Percentiles rank a stretch among this genome's conserved stretches.
phyloP scores from a whole-genome alignment of 2,329 filamentous ascomycete genomes.

The Sclerotinia subarctica region DNA sequence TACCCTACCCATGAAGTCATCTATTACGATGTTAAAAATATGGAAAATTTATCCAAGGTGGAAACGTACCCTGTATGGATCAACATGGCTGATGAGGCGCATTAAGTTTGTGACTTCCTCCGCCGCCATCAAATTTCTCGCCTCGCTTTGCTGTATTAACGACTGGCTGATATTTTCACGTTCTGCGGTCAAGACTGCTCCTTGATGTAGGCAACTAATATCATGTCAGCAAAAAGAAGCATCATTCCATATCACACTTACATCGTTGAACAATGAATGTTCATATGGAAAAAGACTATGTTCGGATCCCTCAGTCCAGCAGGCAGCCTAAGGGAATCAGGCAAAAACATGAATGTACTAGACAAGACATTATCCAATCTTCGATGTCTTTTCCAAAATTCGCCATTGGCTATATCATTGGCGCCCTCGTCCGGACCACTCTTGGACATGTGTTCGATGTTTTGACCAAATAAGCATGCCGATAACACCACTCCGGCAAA shows the following conservation, averaged over 20 bases:
- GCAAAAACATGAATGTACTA: conserved; percentile 74
- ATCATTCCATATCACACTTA: background rate
- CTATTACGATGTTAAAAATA: conserved; percentile 42
- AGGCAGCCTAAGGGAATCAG: conserved; percentile 70
- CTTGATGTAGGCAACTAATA: conserved; percentile 70
- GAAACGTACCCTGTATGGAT: conserved; percentile 47
- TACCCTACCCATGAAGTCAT: conserved; percentile 78
- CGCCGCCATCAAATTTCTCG: conserved; percentile 73
- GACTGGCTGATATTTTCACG: conserved; percentile 63
- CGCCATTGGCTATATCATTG: conserved; percentile 68
- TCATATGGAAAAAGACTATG: conserved; percentile 81
- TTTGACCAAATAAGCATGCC: conserved; percentile 75
- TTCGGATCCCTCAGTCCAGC: conserved; percentile 65
- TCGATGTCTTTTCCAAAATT: conserved; percentile 84
- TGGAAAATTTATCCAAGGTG: background rate
- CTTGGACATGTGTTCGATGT: conserved; percentile 76
- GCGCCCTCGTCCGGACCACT: conserved; percentile 67
- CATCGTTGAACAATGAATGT: conserved; percentile 82
- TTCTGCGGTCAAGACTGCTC: conserved; percentile 79
- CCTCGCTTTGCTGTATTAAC: conserved; percentile 67
- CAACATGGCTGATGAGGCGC: conserved; percentile 70
- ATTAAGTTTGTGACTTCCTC: conserved; percentile 83
- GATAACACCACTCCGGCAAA: conserved; percentile 72
- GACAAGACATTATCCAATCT: conserved; percentile 77
- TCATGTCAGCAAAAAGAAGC: background rate